These are phyloP conservation scores for Pseudogymnoascus sp. DNA, from an alignment of 2,329 filamentous ascomycete species.

Conservation along the genomic window DNA sequence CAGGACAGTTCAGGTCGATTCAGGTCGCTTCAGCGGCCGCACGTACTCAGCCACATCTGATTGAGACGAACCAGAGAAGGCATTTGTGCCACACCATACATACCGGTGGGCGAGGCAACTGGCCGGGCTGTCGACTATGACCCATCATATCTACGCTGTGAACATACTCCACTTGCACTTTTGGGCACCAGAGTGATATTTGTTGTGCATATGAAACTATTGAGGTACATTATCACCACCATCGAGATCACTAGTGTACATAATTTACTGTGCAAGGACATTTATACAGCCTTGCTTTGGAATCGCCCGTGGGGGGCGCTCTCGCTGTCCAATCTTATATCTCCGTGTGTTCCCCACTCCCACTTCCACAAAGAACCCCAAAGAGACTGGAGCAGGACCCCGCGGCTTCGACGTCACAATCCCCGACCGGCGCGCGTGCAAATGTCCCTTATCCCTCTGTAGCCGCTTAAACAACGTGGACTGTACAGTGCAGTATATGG, in stretches of 20 bases:
- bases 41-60: constrained; percentile 4
- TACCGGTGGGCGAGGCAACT: not conserved
- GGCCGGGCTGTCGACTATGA: not conserved
- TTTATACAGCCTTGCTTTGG: constrained; percentile 4
- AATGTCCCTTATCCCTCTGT: not conserved
- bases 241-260: not conserved
- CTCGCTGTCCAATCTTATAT: not conserved
- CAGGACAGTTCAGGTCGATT: not conserved
- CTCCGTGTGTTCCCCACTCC: not conserved
- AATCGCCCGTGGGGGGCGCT: not conserved
- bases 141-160: not conserved
- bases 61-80: not conserved
- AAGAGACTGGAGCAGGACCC: not conserved
- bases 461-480: constrained; percentile 7
- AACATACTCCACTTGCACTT: not conserved
- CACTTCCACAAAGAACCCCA: not conserved
- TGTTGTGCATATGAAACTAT: not conserved
- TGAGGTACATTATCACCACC: not conserved
- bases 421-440: not conserved
- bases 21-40: not conserved
- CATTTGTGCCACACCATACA: not conserved
- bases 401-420: constrained; percentile 7
- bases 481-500: not conserved
- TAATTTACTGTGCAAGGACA: not conserved
- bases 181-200: not conserved